These are phyloP conservation scores for Phytophthora sansomeana DNA, from an alignment of 352 stramenopile genomes.

Conservation along the genomic window DNA sequence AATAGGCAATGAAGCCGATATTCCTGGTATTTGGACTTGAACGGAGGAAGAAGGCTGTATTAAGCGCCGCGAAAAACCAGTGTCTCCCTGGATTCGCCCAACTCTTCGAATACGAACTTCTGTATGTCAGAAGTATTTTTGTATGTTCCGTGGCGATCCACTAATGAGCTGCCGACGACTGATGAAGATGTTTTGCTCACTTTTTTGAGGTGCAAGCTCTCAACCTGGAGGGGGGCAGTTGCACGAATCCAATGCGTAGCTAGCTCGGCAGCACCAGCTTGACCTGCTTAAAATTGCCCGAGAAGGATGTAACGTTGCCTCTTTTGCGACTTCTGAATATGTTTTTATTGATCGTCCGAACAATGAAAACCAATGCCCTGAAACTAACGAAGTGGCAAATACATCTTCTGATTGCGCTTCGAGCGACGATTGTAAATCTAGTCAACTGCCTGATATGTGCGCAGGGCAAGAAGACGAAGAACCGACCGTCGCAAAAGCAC, in stretches of 20 bases:
- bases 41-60: constrained; percentile 9
- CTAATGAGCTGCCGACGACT: neutral
- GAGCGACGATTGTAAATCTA: no score
- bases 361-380: no score
- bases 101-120: constrained; percentile 3
- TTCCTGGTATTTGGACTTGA: neutral
- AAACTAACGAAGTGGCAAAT: no score
- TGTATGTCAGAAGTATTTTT: constrained; percentile 10
- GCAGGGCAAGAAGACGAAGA: no score
- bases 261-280: constrained; percentile 5
- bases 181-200: constrained; percentile 6
- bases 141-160: neutral
- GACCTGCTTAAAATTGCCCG: constrained; percentile 6
- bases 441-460: no score
- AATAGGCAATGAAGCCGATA: neutral
- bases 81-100: neutral
- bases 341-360: constrained; percentile 8
- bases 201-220: constrained; percentile 1
- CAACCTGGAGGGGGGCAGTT: neutral
- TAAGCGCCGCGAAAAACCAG: neutral
- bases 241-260: constrained; percentile 8
- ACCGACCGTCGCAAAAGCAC: no score
- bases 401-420: no score
- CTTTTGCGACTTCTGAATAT: constrained; percentile 4
- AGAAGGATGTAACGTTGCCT: neutral